Conservation (phyloP, 768 basidiomycete species). For the Lanmaoa pseudosensibilis region DNA sequence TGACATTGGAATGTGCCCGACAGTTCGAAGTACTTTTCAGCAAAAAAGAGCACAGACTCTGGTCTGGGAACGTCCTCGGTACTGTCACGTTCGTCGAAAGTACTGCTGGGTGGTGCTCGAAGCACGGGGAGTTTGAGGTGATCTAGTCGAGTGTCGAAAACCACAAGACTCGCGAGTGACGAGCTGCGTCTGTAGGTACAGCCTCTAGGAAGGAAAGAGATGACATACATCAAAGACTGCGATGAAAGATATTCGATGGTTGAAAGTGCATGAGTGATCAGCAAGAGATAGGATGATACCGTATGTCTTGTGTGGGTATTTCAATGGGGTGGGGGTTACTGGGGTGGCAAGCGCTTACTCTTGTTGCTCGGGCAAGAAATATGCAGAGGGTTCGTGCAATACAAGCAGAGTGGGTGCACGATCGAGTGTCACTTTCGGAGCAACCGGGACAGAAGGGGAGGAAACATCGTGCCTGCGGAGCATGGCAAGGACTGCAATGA, state of each 20-base stretch:
- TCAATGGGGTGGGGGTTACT: not conserved
- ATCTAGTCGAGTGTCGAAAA: slow-evolving; percentile 64
- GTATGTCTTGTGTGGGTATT: slow-evolving; percentile 28
- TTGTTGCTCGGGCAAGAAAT: slow-evolving; percentile 39
- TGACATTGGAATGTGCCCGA: slow-evolving; percentile 43
- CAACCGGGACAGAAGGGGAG: slow-evolving; percentile 20
- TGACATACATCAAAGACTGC: slow-evolving; percentile 21
- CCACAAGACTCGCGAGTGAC: slow-evolving; percentile 38
- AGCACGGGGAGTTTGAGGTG: slow-evolving; percentile 50
- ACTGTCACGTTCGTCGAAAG: slow-evolving; percentile 17
- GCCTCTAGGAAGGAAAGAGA: not conserved
- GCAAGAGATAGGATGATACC: slow-evolving; percentile 51
- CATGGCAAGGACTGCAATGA: slow-evolving; percentile 51
- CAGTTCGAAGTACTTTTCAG: slow-evolving; percentile 58
- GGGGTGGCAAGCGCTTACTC: slow-evolving; percentile 16
- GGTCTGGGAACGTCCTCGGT: slow-evolving; percentile 25
- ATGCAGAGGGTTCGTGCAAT: slow-evolving; percentile 58
- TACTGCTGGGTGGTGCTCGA: slow-evolving; percentile 25
- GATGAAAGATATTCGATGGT: slow-evolving; percentile 38
- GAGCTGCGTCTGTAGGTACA: slow-evolving; percentile 13
- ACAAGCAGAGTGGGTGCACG: slow-evolving; percentile 53
- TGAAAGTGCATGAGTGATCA: slow-evolving; percentile 49
- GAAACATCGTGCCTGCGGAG: slow-evolving; percentile 37
- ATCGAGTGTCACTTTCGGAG: slow-evolving; percentile 37
- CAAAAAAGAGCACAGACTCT: slow-evolving; percentile 41